Conservation (phyloP, 768 basidiomycete species). For the Sporobolomyces roseus region DNA sequence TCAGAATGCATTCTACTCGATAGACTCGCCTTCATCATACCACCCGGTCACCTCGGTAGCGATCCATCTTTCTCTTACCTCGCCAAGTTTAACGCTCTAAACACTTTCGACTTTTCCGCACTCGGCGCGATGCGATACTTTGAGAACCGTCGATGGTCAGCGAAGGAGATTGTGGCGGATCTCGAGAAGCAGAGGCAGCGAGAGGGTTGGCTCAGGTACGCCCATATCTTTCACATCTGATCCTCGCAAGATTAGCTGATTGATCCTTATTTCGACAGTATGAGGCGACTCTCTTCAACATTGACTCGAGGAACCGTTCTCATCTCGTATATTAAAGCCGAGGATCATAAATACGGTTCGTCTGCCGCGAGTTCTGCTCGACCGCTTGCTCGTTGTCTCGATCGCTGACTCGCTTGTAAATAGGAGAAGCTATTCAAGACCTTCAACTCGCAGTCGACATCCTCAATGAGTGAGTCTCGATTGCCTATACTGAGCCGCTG, state of each 20-base stretch:
- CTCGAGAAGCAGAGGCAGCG: too few relatives aligned
- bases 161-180: background rate
- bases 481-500: too few relatives aligned
- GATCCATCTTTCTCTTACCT: background rate
- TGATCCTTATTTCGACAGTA: background rate
- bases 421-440: background rate
- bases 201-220: too few relatives aligned
- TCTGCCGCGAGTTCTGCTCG: too few relatives aligned
- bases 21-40: background rate
- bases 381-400: too few relatives aligned
- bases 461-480: too few relatives aligned
- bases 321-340: background rate
- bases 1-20: conserved; percentile 1
- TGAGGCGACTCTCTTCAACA: background rate
- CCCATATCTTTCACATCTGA: too few relatives aligned
- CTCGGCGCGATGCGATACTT: background rate
- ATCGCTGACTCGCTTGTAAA: too few relatives aligned
- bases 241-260: too few relatives aligned
- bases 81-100: background rate
- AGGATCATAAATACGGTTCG: background rate
- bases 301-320: background rate
- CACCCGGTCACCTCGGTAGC: background rate
- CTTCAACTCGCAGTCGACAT: background rate
- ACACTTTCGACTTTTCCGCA: background rate
- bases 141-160: background rate